A percentile compares a stretch with the other conserved stretches of the same genome.
Evolutionary conservation across 495 filamentous ascomycete genomes (phyloP).

Genomic region (Aspergillus sclerotioniger): DNA sequence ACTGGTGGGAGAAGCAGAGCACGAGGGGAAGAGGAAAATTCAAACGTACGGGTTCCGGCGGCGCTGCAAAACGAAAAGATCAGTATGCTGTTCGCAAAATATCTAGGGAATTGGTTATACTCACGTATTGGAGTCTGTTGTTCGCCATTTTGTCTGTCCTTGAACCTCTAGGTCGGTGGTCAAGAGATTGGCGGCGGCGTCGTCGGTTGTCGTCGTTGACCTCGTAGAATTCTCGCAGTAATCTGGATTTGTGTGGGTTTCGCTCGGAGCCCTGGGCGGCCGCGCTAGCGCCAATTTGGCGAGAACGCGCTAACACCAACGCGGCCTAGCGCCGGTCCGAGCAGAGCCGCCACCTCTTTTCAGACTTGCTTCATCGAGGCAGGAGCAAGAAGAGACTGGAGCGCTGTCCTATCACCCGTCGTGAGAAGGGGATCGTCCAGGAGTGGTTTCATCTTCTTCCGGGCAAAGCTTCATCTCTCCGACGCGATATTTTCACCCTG

Average conservation of each 20-base stretch:
- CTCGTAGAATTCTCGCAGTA: conserved; percentile 44
- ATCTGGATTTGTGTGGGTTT: conserved; percentile 53
- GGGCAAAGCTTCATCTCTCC: conserved; percentile 29
- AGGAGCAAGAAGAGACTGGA: conserved; percentile 27
- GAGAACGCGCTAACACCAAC: conserved; percentile 40
- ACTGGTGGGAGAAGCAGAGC: neutral
- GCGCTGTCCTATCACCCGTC: conserved; percentile 33
- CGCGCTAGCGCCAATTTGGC: conserved; percentile 51
- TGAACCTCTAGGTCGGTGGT: conserved; percentile 43
- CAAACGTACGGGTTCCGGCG: conserved; percentile 85
- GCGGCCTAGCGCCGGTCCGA: conserved; percentile 25
- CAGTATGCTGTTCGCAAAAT: conserved; percentile 19
- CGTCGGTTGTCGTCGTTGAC: conserved; percentile 59
- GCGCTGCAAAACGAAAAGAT: conserved; percentile 51
- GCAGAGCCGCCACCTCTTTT: conserved; percentile 43
- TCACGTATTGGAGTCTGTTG: conserved; percentile 73
- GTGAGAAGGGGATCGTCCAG: conserved; percentile 56
- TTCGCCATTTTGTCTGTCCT: conserved; percentile 61
- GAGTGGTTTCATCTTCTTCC: conserved; percentile 51
- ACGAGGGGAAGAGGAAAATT: conserved; percentile 18
- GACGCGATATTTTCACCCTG: conserved; percentile 5
- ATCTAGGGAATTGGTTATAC: conserved; percentile 26
- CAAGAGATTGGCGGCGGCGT: conserved; percentile 48
- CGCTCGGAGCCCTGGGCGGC: conserved; percentile 30
- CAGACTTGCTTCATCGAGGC: conserved; percentile 26